These are phyloP conservation scores for Saccharum officinarum DNA, from an alignment of 176 grass and related monocot genomes.

Conservation along the genomic window DNA sequence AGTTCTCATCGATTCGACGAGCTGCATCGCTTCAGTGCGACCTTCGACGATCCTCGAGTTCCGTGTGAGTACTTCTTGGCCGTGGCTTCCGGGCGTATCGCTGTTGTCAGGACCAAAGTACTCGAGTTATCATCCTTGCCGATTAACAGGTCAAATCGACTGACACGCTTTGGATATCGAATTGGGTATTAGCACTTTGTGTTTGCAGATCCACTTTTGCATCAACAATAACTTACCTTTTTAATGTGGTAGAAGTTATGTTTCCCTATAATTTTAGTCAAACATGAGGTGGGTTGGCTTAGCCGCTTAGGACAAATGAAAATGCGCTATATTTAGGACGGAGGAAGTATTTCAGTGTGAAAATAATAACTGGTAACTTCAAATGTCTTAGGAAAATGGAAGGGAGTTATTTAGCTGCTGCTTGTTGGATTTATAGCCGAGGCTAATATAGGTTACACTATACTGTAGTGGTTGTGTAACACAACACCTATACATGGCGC, in stretches of 20 bases:
- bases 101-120: too few relatives aligned
- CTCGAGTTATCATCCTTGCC: too few relatives aligned
- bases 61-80: too few relatives aligned
- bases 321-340: not conserved
- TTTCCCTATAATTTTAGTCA: not conserved
- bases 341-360: not conserved
- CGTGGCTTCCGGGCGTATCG: too few relatives aligned
- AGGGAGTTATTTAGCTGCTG: not conserved
- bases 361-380: constrained; percentile 3
- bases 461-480: constrained; percentile 8
- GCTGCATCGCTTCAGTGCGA: too few relatives aligned
- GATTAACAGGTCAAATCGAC: too few relatives aligned
- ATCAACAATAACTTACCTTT: too few relatives aligned
- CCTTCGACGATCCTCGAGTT: too few relatives aligned
- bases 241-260: not conserved
- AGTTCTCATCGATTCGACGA: too few relatives aligned
- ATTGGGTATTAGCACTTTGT: too few relatives aligned
- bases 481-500: not conserved
- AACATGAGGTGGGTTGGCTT: not conserved
- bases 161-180: too few relatives aligned
- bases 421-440: constrained; percentile 12
- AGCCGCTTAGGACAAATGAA: not conserved
- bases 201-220: too few relatives aligned
- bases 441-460: constrained; percentile 11
- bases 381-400: not conserved